These are phyloP conservation scores for Trichoderma oligosporum DNA, from an alignment of 2,329 filamentous ascomycete species.

Conservation along the genomic window DNA sequence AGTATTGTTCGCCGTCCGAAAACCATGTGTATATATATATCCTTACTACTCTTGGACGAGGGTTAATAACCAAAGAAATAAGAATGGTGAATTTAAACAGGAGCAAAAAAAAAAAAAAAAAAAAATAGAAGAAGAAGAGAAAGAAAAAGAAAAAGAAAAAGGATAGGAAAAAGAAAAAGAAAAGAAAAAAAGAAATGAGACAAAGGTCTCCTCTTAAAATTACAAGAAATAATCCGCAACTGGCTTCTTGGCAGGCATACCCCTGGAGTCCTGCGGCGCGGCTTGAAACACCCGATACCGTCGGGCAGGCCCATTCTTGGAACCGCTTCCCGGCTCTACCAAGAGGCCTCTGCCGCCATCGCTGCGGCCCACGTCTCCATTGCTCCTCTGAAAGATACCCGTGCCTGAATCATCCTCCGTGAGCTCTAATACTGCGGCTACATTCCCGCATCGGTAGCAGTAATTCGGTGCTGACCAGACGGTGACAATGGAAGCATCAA, in stretches of 20 bases:
- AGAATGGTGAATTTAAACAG: no score
- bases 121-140: no score
- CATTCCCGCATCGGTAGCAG: constrained; percentile 93
- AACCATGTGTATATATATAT: no score
- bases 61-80: no score
- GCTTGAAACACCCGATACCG: constrained; percentile 95
- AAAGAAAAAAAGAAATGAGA: not conserved
- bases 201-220: not conserved
- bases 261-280: constrained; percentile 88
- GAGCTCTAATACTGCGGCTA: constrained; percentile 89
- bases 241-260: constrained; percentile 98
- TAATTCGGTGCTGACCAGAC: constrained; percentile 99
- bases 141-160: no score
- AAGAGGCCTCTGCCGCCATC: constrained; percentile 49
- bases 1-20: no score
- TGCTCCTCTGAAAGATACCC: constrained; percentile 65
- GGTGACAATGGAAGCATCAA: constrained; percentile 89
- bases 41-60: no score
- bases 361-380: constrained; percentile 63
- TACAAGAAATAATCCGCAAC: constrained; percentile 93
- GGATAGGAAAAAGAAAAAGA: no score
- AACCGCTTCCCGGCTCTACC: constrained; percentile 43
- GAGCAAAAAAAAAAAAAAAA: no score
- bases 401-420: constrained; percentile 79
- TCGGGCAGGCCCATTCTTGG: constrained; percentile 69